Base-by-base conservation (phyloP, 148 eudicot species). In the Salicornia ramosissima region DNA sequence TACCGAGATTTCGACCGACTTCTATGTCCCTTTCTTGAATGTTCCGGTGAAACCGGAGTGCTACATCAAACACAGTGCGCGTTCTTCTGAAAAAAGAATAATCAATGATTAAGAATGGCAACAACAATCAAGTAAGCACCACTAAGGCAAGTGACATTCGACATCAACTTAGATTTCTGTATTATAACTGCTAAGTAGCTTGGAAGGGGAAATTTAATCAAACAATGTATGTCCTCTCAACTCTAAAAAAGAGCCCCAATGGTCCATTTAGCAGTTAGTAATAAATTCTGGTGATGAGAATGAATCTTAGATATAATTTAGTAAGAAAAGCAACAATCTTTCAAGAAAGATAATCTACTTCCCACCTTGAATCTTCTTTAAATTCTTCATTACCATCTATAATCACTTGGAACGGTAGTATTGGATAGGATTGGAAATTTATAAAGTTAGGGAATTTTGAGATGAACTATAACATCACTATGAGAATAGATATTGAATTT, bases 11-110 rank as follows among this genome's bases (percentile, higher is more conserved):
- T 71, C 90, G 83, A 64, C 96, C 94, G 46, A 83, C 90, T 78
- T 86, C 86, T 33, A 90, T 75, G 69, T 92, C 94, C 71, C 94
- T 85, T 47, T 86, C 77, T 73, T 92, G 98, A 77, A 92, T 81
- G 62, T 74, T 88, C 33, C 42, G 84, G 66, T 92, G 98, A 78
- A 92, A 83, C 71, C 53, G 85, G 62, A 88, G 77, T 12, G 92
- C 94, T 69, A 80, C 71, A 47, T 90, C 92, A 73, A 93, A 93
- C 60, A 77, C 77, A 70, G 81, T 69, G 7, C 96, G 85, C 5
- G 96, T 90, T 70, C 86, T 81, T 64, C 98, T 93, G 90, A 26
- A 29, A 58, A 62, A 57, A n/a, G 42, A 22, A 52, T 10, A 47
- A 15, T 6, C 9, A 6, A 22, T 5, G 0, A 14, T 14, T 26